Conservation (phyloP, 306 rosid genomes). For the Rosa persica region DNA sequence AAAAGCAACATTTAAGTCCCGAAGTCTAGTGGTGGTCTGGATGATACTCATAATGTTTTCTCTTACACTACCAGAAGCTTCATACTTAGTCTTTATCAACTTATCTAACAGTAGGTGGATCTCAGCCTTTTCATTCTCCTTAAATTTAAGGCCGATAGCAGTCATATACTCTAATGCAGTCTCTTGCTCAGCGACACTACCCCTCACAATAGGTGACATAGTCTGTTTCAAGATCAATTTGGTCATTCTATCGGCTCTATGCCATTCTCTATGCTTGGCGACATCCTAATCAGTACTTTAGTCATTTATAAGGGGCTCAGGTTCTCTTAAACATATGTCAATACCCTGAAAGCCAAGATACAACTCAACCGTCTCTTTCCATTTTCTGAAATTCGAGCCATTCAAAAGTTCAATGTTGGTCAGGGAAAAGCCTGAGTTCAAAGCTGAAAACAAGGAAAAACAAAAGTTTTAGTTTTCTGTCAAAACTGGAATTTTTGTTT, state of each 20-base stretch:
- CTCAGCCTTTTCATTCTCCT: background rate
- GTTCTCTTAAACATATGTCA: background rate
- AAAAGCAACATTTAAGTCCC: too few relatives aligned
- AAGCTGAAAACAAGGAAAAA: background rate
- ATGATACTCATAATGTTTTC: background rate
- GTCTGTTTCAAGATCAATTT: background rate
- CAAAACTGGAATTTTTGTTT: too few relatives aligned
- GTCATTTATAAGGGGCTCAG: too few relatives aligned
- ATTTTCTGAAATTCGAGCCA: background rate
- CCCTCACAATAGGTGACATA: background rate
- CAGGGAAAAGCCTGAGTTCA: background rate
- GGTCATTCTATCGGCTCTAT: background rate
- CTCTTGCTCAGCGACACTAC: background rate
- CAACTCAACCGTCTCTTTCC: background rate
- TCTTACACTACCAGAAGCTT: background rate
- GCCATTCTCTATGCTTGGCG: too few relatives aligned
- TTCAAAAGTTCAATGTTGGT: background rate
- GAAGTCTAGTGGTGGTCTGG: background rate
- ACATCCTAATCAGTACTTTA: too few relatives aligned
- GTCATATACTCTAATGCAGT: background rate
- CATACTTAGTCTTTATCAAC: background rate
- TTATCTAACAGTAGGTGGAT: background rate
- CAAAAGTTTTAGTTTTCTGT: too few relatives aligned
- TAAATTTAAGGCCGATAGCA: background rate
- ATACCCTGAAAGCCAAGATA: background rate